Evolutionary conservation across 2,329 filamentous ascomycete species (phyloP), one percentile per base, ranked within the genome.

Genomic region (Aspergillus proliferans): DNA sequence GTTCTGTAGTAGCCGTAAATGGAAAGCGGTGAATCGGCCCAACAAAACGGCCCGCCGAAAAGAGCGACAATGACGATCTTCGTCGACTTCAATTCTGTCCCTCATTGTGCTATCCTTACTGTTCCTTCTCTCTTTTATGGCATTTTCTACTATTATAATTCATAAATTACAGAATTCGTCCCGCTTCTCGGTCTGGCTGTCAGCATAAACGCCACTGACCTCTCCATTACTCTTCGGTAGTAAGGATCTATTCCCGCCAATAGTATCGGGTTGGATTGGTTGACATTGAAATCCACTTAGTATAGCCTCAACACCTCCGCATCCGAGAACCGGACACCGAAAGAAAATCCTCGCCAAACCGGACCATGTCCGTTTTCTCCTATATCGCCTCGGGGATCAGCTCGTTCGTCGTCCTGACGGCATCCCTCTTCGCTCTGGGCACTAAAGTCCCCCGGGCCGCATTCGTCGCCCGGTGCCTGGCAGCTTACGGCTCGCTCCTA

Each of bases 331-430:
- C 34, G 34, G 9, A 18, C 12, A 2, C n/a, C 18, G n/a, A 18
- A 18, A 12, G 15, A 4, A 40, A 40, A 19, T 8, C 18, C 19
- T 10, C 19, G 5, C 12, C 15, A 9, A 9, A 6, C 18, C 38
- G 38, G 52, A 68, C 69, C 63, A 77, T 87, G 76, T 87, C 84
- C 72, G 71, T 82, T 68, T 67, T 85, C 52, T 84, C 83, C 51
- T 68, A 78, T 57, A 70, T 79, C 58, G 60, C 81, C 40, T 79
- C 82, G 54, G 75, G 77, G 45, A 75, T 88, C 57, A 82, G 82
- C 58, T 76, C 79, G 43, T 88, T 87, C 67, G 72, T 86, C 53
- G 76, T 78, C 34, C 71, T 89, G 45, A 61, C 85, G 47, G 56
- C 78, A 47, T 77, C 67, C 6, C 66, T 73, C 33, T 73, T 75